Evolutionary conservation across 1,284 basidiomycete species (phyloP), one percentile per base, ranked within the genome.

Genomic region (Hemileia vastatrix): DNA sequence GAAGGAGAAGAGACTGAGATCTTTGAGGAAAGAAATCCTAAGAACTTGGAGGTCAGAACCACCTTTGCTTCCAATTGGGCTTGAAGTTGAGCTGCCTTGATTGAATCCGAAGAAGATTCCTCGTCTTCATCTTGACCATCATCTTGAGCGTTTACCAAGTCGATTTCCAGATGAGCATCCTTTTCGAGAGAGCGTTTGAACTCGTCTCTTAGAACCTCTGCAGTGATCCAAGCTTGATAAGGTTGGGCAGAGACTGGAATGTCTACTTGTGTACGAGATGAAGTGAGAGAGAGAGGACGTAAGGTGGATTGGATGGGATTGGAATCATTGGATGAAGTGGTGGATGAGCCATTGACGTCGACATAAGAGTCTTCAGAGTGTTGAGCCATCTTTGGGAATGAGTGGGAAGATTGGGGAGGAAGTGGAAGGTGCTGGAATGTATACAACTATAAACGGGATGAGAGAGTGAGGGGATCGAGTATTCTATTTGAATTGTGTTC

Each of bases 41-140:
- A 69, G 70, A 77, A 77, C 68, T 75, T 74, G 66, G 72, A 67
- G 51, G 69, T 65, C 23, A 77, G 67, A 57, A 70, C 67, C 57
- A 77, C 58, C 49, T 70, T 64, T 45, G 65, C 60, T 59, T 72
- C 71, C n/a, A n/a, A n/a, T 61, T 51, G 49, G 13, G 4, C n/a
- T 18, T 32, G 23, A 9, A 27, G 43, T 43, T 57, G 51, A 33
- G 19, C 27, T 44, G 19, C 54, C 51, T 36, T 33, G 23, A 8
- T 48, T 40, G 49, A n/a, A n/a, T n/a, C n/a, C n/a, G n/a, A n/a
- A n/a, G n/a, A n/a, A n/a, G n/a, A n/a, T n/a, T n/a, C 66, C 43
- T 68, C 67, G n/a, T 66, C 67, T 23, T 72, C 70, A 27, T 71
- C 70, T 40, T 71, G 69, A 40, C 71, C 72, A 33, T 69, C 62